A percentile compares a stretch with the other conserved stretches of the same genome.
Evolutionary conservation across 2,329 filamentous ascomycete species (phyloP).

Genomic region (Monosporascus sp.): DNA sequence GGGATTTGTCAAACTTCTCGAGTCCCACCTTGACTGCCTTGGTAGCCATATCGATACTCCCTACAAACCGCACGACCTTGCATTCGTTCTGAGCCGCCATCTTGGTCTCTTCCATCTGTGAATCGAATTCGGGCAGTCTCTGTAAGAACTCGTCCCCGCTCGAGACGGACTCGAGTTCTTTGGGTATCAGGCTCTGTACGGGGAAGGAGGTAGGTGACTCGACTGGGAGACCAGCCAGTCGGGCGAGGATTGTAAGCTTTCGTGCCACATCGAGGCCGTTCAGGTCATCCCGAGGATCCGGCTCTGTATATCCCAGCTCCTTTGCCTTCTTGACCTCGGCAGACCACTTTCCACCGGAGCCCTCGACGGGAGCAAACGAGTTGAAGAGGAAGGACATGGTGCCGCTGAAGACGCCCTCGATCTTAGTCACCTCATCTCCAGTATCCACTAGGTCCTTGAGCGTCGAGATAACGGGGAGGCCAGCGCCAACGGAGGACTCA

Average conservation of each 20-base stretch:
- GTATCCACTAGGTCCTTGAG: constrained; percentile 92
- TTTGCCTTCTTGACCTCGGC: constrained; percentile 90
- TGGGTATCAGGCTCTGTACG: constrained; percentile 87
- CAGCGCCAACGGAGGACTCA: constrained; percentile 90
- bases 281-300: constrained; percentile 78
- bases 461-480: constrained; percentile 87
- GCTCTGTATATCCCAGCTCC: constrained; percentile 86
- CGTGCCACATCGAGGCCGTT: constrained; percentile 89
- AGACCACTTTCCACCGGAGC: constrained; percentile 76
- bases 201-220: constrained; percentile 84
- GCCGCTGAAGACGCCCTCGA: constrained; percentile 95
- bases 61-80: constrained; percentile 91
- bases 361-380: constrained; percentile 79
- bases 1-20: constrained; percentile 79
- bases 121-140: constrained; percentile 74
- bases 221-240: constrained; percentile 75
- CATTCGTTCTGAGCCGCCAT: constrained; percentile 76
- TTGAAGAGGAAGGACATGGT: constrained; percentile 99
- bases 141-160: constrained; percentile 83
- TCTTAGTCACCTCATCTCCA: constrained; percentile 83
- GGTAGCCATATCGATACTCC: constrained; percentile 79
- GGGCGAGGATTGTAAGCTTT: constrained; percentile 90
- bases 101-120: constrained; percentile 86
- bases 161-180: constrained; percentile 69
- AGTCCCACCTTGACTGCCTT: constrained; percentile 86